Evolutionary conservation across 2,329 filamentous ascomycete species (phyloP), one percentile per base, ranked within the genome.

Genomic region (Colletotrichum australisinense): DNA sequence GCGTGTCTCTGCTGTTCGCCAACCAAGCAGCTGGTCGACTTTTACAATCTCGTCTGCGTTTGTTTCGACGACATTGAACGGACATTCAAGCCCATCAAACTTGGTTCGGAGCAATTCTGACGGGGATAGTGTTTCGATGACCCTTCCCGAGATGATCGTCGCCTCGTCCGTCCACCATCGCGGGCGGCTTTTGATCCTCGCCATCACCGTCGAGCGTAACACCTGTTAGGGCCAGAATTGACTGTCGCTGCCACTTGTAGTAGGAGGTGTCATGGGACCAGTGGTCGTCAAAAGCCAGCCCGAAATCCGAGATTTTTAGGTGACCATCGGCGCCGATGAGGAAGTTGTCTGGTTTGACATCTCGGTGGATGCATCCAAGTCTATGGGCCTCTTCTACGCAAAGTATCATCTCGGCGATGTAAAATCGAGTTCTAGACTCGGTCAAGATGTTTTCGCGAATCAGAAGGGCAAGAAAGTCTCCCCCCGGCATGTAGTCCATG

Each of bases 401-500:
- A 5, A 98, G 86, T 66, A 98, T 93, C 95, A 98, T 98, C 84
- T 99, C 95, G 1, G 96, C 95, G 72, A 97, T 87, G 80, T 98
- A 98, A 86, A 94, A 98, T 75, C 90, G 93, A 5, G 95, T 92
- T 56, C 94, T 90, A 0, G 88, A 86, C 81, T 98, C 97, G 68
- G 91, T 91, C 2, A 99, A 87, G 2, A 94, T 90, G 74, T 97
- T 95, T 79, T 97, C 94, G 19, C 95, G 91, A 68, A 98, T 93
- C 19, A 99, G 85, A 0, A 98, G 83, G 1, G 94, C 94, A 0
- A 99, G 87, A 76, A 99, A 98, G 80, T 99, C 96, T 0, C 97
- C 96, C 0, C 96, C 97, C 2, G 97, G 93, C 95, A 98, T 98
- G 80, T 97, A 99, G 73, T 98, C 95, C 95, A 98, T 98, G 65